A percentile compares a stretch with the other conserved stretches of the same genome.
These are phyloP conservation scores for Leccinellum luteum DNA, from an alignment of 768 basidiomycete species.

Conservation along the genomic window DNA sequence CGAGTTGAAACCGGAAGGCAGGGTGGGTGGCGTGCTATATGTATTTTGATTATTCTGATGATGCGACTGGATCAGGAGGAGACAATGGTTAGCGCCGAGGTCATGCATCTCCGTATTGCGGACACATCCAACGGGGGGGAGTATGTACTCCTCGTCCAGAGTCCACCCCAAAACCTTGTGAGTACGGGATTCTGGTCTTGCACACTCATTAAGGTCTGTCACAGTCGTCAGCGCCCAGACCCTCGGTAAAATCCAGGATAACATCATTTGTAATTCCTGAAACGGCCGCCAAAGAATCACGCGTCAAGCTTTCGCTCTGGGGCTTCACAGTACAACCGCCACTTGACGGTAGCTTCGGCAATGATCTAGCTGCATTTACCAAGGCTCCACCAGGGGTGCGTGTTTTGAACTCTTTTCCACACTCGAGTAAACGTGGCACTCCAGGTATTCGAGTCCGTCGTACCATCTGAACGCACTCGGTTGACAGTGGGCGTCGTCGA, in stretches of 20 bases:
- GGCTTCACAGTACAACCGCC: slow-evolving; percentile 62
- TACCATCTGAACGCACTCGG: slow-evolving; percentile 83
- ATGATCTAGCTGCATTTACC: slow-evolving; percentile 59
- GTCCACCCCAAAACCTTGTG: slow-evolving; percentile 59
- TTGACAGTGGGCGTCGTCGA: slow-evolving; percentile 65
- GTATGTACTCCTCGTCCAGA: slow-evolving; percentile 48
- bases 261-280: slow-evolving; percentile 59
- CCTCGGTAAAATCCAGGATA: slow-evolving; percentile 63
- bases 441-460: slow-evolving; percentile 88
- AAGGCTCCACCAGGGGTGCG: slow-evolving; percentile 89
- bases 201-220: slow-evolving; percentile 1
- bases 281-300: slow-evolving; percentile 74
- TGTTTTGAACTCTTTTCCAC: slow-evolving; percentile 12
- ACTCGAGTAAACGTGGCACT: slow-evolving; percentile 1
- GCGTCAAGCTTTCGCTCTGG: slow-evolving; percentile 58
- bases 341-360: slow-evolving; percentile 60
- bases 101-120: slow-evolving; percentile 59
- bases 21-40: slow-evolving; percentile 42
- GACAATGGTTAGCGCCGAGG: slow-evolving; percentile 58
- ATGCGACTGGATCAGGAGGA: slow-evolving; percentile 51
- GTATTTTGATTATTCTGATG: slow-evolving; percentile 2
- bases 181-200: slow-evolving; percentile 20
- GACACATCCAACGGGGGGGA: slow-evolving; percentile 42
- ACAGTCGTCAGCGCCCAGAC: slow-evolving; percentile 45
- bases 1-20: slow-evolving; percentile 69